Evolutionary conservation across 169 alveolate genomes (phyloP), one percentile per base, ranked within the genome.

Genomic region (Amoebophrya sp.): DNA sequence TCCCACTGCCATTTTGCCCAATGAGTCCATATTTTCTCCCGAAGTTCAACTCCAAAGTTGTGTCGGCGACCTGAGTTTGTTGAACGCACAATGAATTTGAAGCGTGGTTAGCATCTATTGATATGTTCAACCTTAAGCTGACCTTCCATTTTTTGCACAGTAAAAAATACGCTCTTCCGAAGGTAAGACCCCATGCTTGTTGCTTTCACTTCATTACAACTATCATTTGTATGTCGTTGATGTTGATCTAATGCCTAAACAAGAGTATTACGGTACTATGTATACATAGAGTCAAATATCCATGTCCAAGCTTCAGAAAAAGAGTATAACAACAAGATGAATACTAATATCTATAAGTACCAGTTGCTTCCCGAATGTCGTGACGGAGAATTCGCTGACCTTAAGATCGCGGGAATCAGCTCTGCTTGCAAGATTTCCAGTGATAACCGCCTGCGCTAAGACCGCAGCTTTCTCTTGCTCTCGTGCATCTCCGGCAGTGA

Each of bases 1-100:
- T 98, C 65, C 99, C 99, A 40, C 97, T 96, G 89, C 99, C 99
- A 93, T 98, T 98, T 95, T 98, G 96, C 41, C 99, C 99, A 18
- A 98, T 97, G 78, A 98, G 96, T 76, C 99, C 99, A 94, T 98
- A 98, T 94, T 97, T 97, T 92, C 98, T 96, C n/a, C 98, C 98
- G 83, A 65, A 65, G 83, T 65, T 65, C 83, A 65, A 65, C 83
- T 65, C 83, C 83, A 65, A 26, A 65, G 83, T 65, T 26, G 83
- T 65, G 83, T 65, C 83, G 26, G 83, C 83, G 26, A 65, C 83
- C 83, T 65, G 65, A 12, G 6, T 47, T n/a, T n/a, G n/a, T n/a
- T n/a, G n/a, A n/a, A n/a, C n/a, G n/a, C n/a, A n/a, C n/a, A n/a
- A n/a, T n/a, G n/a, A n/a, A n/a, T n/a, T n/a, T n/a, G n/a, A n/a